Percentiles rank a stretch among this genome's conserved stretches.
Evolutionary conservation across 768 basidiomycete genomes (phyloP).

Genomic region (Hericium rajendrae): DNA sequence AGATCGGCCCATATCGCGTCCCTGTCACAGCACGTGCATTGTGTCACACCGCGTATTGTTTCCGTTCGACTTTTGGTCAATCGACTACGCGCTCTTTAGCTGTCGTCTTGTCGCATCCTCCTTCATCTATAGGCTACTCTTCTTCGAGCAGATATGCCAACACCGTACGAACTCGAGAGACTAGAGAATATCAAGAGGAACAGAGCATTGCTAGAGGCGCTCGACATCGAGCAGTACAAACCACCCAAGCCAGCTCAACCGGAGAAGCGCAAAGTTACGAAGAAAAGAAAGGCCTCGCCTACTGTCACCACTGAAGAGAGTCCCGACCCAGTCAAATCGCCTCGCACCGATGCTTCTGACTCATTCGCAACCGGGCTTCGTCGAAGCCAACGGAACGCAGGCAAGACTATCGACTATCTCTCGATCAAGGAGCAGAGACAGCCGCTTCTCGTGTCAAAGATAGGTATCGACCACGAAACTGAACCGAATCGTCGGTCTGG

Average conservation of each 20-base stretch:
- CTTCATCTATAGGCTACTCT: not conserved
- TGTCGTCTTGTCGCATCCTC: not conserved
- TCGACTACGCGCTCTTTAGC: not conserved
- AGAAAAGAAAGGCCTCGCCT: not conserved
- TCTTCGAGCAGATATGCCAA: conserved; percentile 9
- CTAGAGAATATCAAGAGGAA: conserved; percentile 1
- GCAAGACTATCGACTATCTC: conserved; percentile 44
- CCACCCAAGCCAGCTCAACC: not conserved
- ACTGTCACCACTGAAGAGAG: not conserved
- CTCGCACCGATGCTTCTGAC: not conserved
- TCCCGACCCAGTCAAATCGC: not conserved
- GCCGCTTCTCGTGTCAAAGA: conserved; percentile 8
- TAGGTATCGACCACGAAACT: conserved; percentile 11
- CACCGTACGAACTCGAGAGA: conserved; percentile 6
- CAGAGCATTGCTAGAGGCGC: not conserved
- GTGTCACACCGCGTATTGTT: not conserved
- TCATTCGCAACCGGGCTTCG: conserved; percentile 28
- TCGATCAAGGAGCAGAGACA: conserved; percentile 25
- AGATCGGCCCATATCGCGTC: not conserved
- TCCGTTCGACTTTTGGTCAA: not conserved
- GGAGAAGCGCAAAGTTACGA: not conserved
- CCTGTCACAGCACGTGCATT: not conserved
- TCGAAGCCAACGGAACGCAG: conserved; percentile 59
- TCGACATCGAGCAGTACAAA: not conserved
- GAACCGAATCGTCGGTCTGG: conserved; percentile 18